phyloP scores from a whole-genome alignment of 306 rosid species.

The Fragaria vesca region DNA sequence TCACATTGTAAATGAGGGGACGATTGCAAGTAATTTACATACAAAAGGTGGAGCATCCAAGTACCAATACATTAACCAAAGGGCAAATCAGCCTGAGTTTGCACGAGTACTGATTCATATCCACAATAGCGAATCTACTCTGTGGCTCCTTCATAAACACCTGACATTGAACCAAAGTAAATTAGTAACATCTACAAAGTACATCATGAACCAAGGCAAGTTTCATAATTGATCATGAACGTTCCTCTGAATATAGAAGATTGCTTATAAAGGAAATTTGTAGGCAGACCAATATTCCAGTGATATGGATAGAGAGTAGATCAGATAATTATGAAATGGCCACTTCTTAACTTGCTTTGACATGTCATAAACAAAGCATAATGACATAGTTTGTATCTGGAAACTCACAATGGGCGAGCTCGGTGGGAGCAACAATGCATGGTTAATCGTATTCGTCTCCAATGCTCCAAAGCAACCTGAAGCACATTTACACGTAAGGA shows the following conservation, averaged over 20 bases:
- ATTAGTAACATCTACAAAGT: not conserved
- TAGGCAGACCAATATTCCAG: not conserved
- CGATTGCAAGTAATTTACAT: constrained; percentile 7
- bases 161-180: constrained; percentile 15
- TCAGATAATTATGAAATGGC: not conserved
- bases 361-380: not conserved
- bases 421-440: constrained; percentile 16
- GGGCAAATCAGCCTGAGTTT: constrained; percentile 12
- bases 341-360: not conserved
- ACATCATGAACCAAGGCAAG: not conserved
- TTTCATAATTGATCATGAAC: not conserved
- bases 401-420: constrained; percentile 38
- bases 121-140: not conserved
- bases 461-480: constrained; percentile 65
- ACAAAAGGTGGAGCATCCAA: constrained; percentile 4
- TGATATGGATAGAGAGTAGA: not conserved
- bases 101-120: constrained; percentile 2
- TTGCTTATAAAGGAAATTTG: not conserved
- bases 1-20: constrained; percentile 1
- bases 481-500: constrained; percentile 24
- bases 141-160: constrained; percentile 1
- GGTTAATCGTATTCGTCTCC: constrained; percentile 42
- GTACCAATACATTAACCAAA: constrained; percentile 9
- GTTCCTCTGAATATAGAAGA: not conserved
- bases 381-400: not conserved